These are phyloP conservation scores for Pyrenophora teres DNA, from an alignment of 2,329 filamentous ascomycete species.

Conservation along the genomic window DNA sequence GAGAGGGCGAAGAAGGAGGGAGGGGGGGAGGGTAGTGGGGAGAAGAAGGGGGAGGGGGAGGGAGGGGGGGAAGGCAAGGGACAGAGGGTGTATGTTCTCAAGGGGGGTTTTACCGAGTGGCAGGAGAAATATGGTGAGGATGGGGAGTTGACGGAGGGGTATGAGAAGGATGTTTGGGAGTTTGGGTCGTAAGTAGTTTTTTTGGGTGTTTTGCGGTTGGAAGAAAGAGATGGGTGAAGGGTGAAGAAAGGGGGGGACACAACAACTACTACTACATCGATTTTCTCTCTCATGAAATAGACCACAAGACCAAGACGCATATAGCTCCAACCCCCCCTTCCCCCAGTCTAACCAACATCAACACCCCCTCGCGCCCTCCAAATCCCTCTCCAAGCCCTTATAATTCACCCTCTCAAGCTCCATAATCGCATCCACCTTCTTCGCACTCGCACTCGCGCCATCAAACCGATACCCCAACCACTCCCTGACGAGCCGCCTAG, in stretches of 20 bases:
- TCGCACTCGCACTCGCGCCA: conserved; percentile 63
- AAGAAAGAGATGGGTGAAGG: not conserved
- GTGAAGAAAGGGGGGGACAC: not conserved
- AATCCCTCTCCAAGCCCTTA: conserved; percentile 24
- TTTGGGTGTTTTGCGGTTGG: too few relatives aligned
- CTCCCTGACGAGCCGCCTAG: conserved; percentile 75
- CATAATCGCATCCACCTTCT: conserved; percentile 58
- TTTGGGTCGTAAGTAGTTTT: conserved; percentile 49
- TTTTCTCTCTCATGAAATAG: not conserved
- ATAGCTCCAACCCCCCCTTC: too few relatives aligned
- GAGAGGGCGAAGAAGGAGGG: conserved; percentile 72
- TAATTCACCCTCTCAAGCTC: conserved; percentile 52
- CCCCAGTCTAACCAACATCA: not conserved
- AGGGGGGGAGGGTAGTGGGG: conserved; percentile 46
- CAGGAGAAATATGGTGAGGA: conserved; percentile 82
- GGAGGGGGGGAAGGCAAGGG: conserved; percentile 29
- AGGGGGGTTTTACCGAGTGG: conserved; percentile 86
- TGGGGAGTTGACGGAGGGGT: conserved; percentile 79
- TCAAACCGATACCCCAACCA: conserved; percentile 88
- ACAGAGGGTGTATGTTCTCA: conserved; percentile 81
- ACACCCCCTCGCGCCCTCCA: conserved; percentile 9
- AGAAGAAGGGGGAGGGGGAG: conserved; percentile 21
- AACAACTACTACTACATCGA: not conserved
- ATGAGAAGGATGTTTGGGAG: conserved; percentile 82
- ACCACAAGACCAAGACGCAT: too few relatives aligned